phyloP scores from a whole-genome alignment of 2,329 filamentous ascomycete species.

The Colletotrichum abscissum region DNA sequence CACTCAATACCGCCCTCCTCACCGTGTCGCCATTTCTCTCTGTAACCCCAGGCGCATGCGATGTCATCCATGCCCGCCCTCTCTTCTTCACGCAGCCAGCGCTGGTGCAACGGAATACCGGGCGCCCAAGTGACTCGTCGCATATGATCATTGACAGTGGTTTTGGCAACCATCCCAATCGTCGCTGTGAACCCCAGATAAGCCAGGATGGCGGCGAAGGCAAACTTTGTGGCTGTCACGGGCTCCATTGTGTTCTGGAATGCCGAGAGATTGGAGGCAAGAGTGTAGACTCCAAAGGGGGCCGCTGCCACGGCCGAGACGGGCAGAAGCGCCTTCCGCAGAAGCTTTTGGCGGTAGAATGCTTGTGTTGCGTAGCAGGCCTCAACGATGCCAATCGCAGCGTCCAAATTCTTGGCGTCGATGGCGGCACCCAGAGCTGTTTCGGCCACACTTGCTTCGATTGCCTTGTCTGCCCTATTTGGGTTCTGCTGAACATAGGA shows the following conservation, averaged over 20 bases:
- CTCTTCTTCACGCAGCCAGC: slow-evolving; percentile 93
- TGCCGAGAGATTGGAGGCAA: slow-evolving; percentile 74
- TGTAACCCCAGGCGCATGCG: slow-evolving; percentile 91
- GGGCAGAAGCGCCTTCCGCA: slow-evolving; percentile 73
- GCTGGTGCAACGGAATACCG: slow-evolving; percentile 81
- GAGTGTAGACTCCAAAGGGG: slow-evolving; percentile 75
- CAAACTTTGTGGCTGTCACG: slow-evolving; percentile 78
- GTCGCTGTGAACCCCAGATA: slow-evolving; percentile 86
- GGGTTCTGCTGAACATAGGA: slow-evolving; percentile 73
- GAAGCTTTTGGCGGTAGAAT: slow-evolving; percentile 74
- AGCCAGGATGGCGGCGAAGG: slow-evolving; percentile 83
- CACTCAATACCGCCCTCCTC: slow-evolving; percentile 94
- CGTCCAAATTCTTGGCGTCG: slow-evolving; percentile 78
- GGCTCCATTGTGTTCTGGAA: slow-evolving; percentile 83
- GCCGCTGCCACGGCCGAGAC: slow-evolving; percentile 64
- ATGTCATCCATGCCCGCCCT: slow-evolving; percentile 87
- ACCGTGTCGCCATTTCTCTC: slow-evolving; percentile 80
- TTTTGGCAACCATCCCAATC: slow-evolving; percentile 84
- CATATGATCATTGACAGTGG: slow-evolving; percentile 95
- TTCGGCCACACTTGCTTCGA: slow-evolving; percentile 77
- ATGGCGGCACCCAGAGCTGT: slow-evolving; percentile 84
- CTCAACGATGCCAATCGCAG: slow-evolving; percentile 81
- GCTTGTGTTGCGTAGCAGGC: slow-evolving; percentile 75
- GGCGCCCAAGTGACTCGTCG: slow-evolving; percentile 89
- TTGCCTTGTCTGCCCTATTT: slow-evolving; percentile 75